Evolutionary conservation across 2,329 filamentous ascomycete genomes (phyloP), one percentile per base, ranked within the genome.

Genomic region (Cladosporium sp.): DNA sequence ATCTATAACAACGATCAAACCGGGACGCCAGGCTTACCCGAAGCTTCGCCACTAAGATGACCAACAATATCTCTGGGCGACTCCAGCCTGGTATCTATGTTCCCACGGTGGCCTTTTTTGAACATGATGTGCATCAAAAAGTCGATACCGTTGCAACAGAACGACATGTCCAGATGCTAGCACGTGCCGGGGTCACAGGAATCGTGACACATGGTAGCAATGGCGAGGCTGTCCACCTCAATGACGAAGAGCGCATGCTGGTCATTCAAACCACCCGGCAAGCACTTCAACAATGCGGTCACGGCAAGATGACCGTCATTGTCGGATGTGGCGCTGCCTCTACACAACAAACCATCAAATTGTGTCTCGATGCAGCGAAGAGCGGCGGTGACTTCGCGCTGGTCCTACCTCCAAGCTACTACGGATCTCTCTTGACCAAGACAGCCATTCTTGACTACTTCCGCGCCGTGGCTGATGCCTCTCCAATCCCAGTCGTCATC

Each of bases 191-290:
- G 62, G 83, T 92, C 40, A 82, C 86, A 15, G 88, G 89, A 19
- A 79, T 93, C 47, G 87, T 88, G 49, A 89, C 87, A 10, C 89
- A 91, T 71, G 89, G 89, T 47, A 90, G 87, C 68, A 93, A 93
- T 68, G 89, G 89, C 66, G 90, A 94, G 76, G 89, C 90, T 7
- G 88, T 91, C 12, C 89, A 91, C 68, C 80, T 93, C 34, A 85
- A 85, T 42, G 86, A 86, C 65, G 77, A 81, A 22, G 89, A 93
- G 74, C 83, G 89, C 59, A 80, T 82, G 48, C 75, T 83, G 52
- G 83, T 93, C 65, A 91, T 87, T 6, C 76, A 77, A 51, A 84
- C 86, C 34, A 91, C 88, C 1, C 85, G 89, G 39, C 79, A 82
- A 60, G 87, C 88, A 13, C 78, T 92, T 44, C 82, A 90, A 68